Evolutionary conservation across 768 basidiomycete species (phyloP).

Genomic region (Tylopilus plumbeoviolaceoides): DNA sequence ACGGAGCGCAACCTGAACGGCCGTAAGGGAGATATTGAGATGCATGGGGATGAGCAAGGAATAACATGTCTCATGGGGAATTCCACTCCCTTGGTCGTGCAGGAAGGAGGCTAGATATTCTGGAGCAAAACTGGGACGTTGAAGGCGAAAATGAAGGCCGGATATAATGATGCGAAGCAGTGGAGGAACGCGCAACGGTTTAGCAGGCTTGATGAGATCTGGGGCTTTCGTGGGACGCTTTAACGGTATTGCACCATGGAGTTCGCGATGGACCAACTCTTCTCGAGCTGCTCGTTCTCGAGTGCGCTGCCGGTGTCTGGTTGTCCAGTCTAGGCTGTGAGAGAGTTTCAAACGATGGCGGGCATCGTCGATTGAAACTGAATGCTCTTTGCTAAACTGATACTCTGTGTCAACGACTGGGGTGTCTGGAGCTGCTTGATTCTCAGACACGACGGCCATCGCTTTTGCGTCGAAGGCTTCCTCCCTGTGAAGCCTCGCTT

Average conservation of each 20-base stretch:
- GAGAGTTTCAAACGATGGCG: slow-evolving; percentile 60
- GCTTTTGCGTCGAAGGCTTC: slow-evolving; percentile 80
- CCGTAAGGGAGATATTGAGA: slow-evolving; percentile 60
- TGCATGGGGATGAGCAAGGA: slow-evolving; percentile 83
- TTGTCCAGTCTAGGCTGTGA: slow-evolving; percentile 71
- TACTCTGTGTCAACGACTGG: slow-evolving; percentile 49
- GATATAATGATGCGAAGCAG: slow-evolving; percentile 65
- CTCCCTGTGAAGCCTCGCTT: slow-evolving; percentile 66
- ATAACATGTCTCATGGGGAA: slow-evolving; percentile 69
- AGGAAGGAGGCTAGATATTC: slow-evolving; percentile 60
- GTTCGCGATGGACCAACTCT: slow-evolving; percentile 39
- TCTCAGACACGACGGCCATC: slow-evolving; percentile 46
- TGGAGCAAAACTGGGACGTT: slow-evolving; percentile 55
- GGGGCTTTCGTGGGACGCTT: slow-evolving; percentile 34
- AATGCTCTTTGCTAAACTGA: slow-evolving; percentile 59
- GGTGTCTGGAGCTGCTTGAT: slow-evolving; percentile 28
- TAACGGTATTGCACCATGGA: slow-evolving; percentile 37
- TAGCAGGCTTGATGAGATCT: slow-evolving; percentile 41
- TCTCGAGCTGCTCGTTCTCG: slow-evolving; percentile 49
- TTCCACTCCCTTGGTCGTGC: slow-evolving; percentile 56
- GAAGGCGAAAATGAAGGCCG: slow-evolving; percentile 53
- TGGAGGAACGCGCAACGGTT: slow-evolving; percentile 46
- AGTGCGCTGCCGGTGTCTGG: slow-evolving; percentile 46
- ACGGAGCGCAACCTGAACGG: slow-evolving; percentile 62
- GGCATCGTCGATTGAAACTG: slow-evolving; percentile 70